Base-by-base conservation (phyloP, 768 basidiomycete genomes). In the Roridomyces roridus region DNA sequence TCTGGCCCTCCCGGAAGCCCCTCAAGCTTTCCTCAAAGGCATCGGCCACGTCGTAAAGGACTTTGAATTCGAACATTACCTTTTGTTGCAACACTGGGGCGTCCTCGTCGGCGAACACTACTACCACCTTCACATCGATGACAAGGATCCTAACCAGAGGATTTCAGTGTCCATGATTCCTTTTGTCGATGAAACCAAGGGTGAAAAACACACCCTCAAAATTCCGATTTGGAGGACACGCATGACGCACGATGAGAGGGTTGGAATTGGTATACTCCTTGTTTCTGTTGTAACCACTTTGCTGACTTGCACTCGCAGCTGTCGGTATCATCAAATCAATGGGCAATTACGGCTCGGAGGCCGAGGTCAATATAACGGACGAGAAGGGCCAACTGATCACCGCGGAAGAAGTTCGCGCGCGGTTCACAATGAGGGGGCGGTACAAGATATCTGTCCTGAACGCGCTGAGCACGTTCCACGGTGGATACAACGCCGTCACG, bases 41-140 rank as follows among this genome's bases (percentile, higher is more conserved):
- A 4, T 62, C 24, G 55, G 60, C 20, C 50, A 43, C 21, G 23
- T 62, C 37, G 60, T 62, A 34, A 62, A 62, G 35, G 60, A 42
- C 35, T 14, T 62, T 35, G 56, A 62, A 29, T 62, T 53, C 15
- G 60, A 62, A 40, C 47, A 62, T 51, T 62, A 62, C 29, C 51
- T 62, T 18, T 37, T 56, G 37, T 43, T 62, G 17, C 60, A 62
- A 44, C 60, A 62, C 28, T 62, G 60, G 60, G 60, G 60, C 37
- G 60, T 62, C 34, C 60, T 62, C 37, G 48, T 62, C 39, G 60
- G 56, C n/a, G 46, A 58, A 12, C 43, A 34, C 28, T 62, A 62
- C 47, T 62, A 62, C 40, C 60, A 62, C 56, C 26, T 62, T n/a
- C 60, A 62, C 36, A 62, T 52, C 37, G 56, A 62, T 24, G 60